Base-by-base conservation (phyloP, 331 rosid species). In the Dryas integrifolia region DNA sequence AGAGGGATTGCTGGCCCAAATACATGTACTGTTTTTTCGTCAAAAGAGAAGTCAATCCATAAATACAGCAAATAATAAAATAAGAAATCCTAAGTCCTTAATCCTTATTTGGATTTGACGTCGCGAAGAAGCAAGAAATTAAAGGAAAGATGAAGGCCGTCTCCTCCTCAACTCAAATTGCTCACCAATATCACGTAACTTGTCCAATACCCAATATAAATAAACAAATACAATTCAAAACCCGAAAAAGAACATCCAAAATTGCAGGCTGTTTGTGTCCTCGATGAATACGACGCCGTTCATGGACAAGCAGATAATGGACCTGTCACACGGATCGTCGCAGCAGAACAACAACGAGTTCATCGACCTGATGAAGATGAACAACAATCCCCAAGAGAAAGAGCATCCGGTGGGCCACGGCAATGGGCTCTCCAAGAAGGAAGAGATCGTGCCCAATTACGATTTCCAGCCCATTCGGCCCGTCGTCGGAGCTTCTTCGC, bases 231-330 rank as follows among this genome's bases (percentile, higher is more conserved):
- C 26, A 15, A 62, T 40, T 15, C 35, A n/a, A 40, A 62, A 40
- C 49, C 49, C 67, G 67, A n/a, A 40, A 41, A 62, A n/a, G 48
- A 15, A 13, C 26, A 40, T 14, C 47, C 67, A 62, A 62, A 62
- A 39, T 15, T 6, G 15, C 30, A 0, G 48, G 1, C 49, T 12
- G 35, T 30, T 18, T 6, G 18, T 51, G 13, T 9, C 67, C 50
- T 86, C 86, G 80, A 92, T 90, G 92, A 88, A 80, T 85, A 82
- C 98, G 83, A 80, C 92, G 79, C 75, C 96, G 77, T 90, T 80
- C 62, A 84, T 90, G 96, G 97, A 92, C 90, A 87, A 90, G 78
- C 96, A 92, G 90, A 87, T 92, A 46, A 92, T 90, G 96, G 97
- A 92, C 87, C 91, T 90, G 44, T 79, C 88, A 6, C 84, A 73